A percentile compares a stretch with the other conserved stretches of the same genome.
Conservation (phyloP, 371 early-diverging fungal species). For the Rhizopus stolonifer region DNA sequence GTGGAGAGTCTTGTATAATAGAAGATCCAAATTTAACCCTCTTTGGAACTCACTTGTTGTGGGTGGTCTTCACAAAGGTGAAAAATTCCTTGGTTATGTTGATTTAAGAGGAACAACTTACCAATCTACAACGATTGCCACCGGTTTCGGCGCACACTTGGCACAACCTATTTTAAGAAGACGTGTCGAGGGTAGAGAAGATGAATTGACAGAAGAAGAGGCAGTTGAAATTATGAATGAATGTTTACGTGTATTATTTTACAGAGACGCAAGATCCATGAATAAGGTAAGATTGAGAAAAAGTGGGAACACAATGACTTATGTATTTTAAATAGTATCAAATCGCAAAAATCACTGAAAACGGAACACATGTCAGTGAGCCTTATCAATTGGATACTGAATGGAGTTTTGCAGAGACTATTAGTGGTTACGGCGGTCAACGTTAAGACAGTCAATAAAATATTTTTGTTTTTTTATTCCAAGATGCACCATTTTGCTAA, state of each 20-base stretch:
- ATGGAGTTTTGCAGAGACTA: constrained; percentile 90
- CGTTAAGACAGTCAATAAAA: constrained; percentile 2
- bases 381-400: constrained; percentile 91
- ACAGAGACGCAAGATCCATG: constrained; percentile 95
- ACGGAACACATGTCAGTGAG: constrained; percentile 82
- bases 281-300: constrained; percentile 71
- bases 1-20: constrained; percentile 91
- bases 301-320: background rate
- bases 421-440: constrained; percentile 87
- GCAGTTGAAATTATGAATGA: constrained; percentile 88
- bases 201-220: constrained; percentile 89
- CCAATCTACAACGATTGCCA: constrained; percentile 89
- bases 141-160: constrained; percentile 95
- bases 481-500: too few relatives aligned
- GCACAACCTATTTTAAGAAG: constrained; percentile 96
- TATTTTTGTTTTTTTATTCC: too few relatives aligned
- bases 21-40: constrained; percentile 92
- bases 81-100: constrained; percentile 90
- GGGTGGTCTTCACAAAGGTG: constrained; percentile 84
- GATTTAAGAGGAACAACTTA: constrained; percentile 97
- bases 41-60: constrained; percentile 95
- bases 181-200: constrained; percentile 83
- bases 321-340: constrained; percentile 68
- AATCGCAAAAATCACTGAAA: constrained; percentile 84
- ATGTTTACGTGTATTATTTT: constrained; percentile 93